Evolutionary conservation across 1,284 basidiomycete species (phyloP).

Genomic region (Irpex lacteus): DNA sequence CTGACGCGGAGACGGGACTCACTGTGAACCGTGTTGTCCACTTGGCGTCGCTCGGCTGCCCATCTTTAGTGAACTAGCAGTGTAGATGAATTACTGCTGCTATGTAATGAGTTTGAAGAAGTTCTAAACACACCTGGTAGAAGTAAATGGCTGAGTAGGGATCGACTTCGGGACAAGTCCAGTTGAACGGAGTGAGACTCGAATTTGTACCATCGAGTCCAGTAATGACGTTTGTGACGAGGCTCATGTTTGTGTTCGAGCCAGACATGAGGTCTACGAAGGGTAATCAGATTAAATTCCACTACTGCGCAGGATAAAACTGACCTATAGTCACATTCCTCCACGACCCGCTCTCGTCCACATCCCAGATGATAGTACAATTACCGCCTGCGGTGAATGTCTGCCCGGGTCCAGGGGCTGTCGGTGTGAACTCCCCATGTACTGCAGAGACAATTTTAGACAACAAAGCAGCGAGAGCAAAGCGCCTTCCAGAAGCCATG

Average conservation of each 20-base stretch:
- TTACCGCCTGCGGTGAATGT: conserved; percentile 31
- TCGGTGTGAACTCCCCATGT: conserved; percentile 32
- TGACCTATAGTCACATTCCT: conserved; percentile 37
- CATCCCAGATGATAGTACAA: conserved; percentile 31
- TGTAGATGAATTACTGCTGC: neutral
- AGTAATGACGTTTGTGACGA: conserved; percentile 28
- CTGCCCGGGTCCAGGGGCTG: conserved; percentile 37
- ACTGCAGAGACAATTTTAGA: conserved; percentile 1
- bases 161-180: conserved; percentile 38
- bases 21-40: conserved; percentile 42
- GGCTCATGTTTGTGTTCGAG: conserved; percentile 35
- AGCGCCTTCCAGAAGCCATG: conserved; percentile 7
- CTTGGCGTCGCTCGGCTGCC: conserved; percentile 23
- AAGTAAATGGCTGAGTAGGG: conserved; percentile 39
- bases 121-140: conserved; percentile 31
- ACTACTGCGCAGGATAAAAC: conserved; percentile 4
- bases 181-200: conserved; percentile 31
- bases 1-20: neutral
- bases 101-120: neutral
- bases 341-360: conserved; percentile 32
- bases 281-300: too few species aligned
- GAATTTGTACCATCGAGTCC: conserved; percentile 35
- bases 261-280: conserved; percentile 38
- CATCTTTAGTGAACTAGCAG: conserved; percentile 32
- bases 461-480: conserved; percentile 11